phyloP scores from a whole-genome alignment of 305 asterid species.

The Solanum hybrid region DNA sequence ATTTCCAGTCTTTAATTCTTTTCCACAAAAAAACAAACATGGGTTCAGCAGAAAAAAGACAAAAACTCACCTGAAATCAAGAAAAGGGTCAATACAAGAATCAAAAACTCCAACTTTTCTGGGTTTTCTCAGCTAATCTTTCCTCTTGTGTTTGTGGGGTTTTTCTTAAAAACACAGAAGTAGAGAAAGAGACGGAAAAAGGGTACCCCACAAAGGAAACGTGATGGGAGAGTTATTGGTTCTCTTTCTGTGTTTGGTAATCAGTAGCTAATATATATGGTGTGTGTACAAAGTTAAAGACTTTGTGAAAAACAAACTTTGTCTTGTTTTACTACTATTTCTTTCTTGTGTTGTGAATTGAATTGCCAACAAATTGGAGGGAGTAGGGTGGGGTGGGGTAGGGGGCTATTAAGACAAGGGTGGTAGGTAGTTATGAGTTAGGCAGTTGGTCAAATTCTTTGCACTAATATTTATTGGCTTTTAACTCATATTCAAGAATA shows the following conservation, averaged over 20 bases:
- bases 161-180: neutral
- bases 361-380: slow-evolving; percentile 5
- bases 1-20: neutral
- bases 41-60: neutral
- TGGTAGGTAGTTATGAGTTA: slow-evolving; percentile 43
- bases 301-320: neutral
- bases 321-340: neutral
- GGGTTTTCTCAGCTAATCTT: neutral
- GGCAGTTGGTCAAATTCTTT: slow-evolving; percentile 34
- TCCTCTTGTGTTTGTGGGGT: neutral
- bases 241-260: slow-evolving; percentile 10
- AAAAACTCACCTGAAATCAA: neutral
- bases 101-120: neutral
- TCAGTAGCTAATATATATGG: neutral
- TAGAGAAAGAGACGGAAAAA: neutral
- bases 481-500: neutral
- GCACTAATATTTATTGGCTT: neutral
- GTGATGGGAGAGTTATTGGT: slow-evolving; percentile 3
- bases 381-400: neutral
- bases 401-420: slow-evolving; percentile 2
- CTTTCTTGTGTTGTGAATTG: neutral
- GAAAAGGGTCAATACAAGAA: neutral
- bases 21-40: neutral
- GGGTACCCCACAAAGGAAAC: neutral
- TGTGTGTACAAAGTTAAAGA: neutral